Conservation (phyloP, 176 grass and related monocot species). For the Sorghum bicolor region Sorghum_bicolor_NCBIv3 NC_012879.2:8021001-8021500, state of each 20-base stretch:
- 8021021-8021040: conserved; percentile 63
- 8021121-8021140: conserved; percentile 81
- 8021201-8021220: conserved; percentile 86
- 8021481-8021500: neutral
- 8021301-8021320: conserved; percentile 46
- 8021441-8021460: conserved; percentile 39
- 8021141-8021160: conserved; percentile 91
- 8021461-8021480: conserved; percentile 14
- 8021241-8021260: neutral
- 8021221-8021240: conserved; percentile 49
- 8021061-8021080: conserved; percentile 21
- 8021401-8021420: conserved; percentile 72
- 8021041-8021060: conserved; percentile 66
- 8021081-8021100: neutral
- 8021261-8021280: neutral
- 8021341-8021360: conserved; percentile 57
- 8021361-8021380: conserved; percentile 57
- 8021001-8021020: conserved; percentile 45
- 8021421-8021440: conserved; percentile 50
- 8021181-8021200: conserved; percentile 71
- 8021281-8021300: neutral
- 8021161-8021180: conserved; percentile 60
- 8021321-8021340: conserved; percentile 77
- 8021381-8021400: conserved; percentile 61
- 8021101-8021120: neutral